These are phyloP conservation scores for Oryza meyeriana DNA, from an alignment of 176 grass and related monocot species.

Conservation along the genomic window DNA sequence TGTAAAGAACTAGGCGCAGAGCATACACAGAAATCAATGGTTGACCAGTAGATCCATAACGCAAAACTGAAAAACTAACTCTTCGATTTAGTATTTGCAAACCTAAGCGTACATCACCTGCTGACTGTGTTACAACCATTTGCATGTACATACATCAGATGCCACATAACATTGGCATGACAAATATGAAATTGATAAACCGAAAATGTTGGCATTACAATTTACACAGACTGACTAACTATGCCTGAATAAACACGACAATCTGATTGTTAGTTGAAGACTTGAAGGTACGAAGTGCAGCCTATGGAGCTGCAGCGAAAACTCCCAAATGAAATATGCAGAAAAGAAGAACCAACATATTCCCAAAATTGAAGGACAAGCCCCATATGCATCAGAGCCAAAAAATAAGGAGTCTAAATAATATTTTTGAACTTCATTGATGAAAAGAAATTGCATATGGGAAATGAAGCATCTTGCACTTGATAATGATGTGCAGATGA, in stretches of 20 bases:
- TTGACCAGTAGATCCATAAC: too few relatives aligned
- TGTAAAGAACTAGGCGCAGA: too few relatives aligned
- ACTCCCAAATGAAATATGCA: background rate
- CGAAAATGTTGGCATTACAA: background rate
- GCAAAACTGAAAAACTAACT: too few relatives aligned
- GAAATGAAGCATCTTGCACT: background rate
- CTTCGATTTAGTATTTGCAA: too few relatives aligned
- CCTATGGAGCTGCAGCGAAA: background rate
- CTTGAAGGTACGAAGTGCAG: background rate
- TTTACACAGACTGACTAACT: background rate
- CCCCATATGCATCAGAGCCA: background rate
- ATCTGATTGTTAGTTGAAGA: background rate
- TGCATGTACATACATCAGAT: background rate
- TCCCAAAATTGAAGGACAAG: background rate
- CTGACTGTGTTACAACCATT: background rate
- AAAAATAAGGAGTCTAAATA: background rate
- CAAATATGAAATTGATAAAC: background rate
- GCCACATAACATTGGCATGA: background rate
- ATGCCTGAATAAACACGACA: background rate
- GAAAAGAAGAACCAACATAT: background rate
- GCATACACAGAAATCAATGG: too few relatives aligned
- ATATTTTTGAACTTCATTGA: constrained; percentile 5
- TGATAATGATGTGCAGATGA: background rate
- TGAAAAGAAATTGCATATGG: background rate
- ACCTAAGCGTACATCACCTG: too few relatives aligned